phyloP scores from a whole-genome alignment of 1,284 basidiomycete genomes.

The Sanghuangporus weigelae region DNA sequence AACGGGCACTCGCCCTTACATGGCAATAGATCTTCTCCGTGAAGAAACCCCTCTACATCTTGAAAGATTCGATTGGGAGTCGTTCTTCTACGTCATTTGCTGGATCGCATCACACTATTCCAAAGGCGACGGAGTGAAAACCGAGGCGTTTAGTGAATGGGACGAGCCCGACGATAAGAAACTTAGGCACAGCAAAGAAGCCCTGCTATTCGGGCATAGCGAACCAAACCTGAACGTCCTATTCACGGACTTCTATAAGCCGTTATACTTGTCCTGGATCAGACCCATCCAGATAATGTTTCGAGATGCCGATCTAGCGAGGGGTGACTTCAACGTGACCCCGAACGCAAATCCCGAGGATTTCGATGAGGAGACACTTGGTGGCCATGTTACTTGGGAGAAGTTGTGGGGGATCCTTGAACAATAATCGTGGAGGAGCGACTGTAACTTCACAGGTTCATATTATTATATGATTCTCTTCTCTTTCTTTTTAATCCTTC shows the following conservation, averaged over 20 bases:
- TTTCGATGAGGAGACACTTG: neutral
- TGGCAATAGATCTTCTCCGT: neutral
- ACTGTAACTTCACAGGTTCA: too few relatives aligned
- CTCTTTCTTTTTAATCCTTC: too few relatives aligned
- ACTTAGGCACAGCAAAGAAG: neutral
- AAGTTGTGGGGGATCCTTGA: too few relatives aligned
- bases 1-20: neutral
- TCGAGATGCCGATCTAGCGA: neutral
- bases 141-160: neutral
- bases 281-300: neutral
- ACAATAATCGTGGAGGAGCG: neutral
- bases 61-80: constrained; percentile 4
- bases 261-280: neutral
- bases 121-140: neutral
- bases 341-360: neutral
- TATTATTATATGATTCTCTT: too few relatives aligned
- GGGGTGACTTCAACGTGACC: too few relatives aligned
- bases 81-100: neutral
- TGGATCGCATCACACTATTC: neutral
- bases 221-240: neutral
- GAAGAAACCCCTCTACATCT: neutral
- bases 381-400: neutral
- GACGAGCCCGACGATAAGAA: neutral
- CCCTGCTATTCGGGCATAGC: neutral
- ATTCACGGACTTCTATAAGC: neutral